Evolutionary conservation across 345 rosid species (phyloP).

Genomic region (Camelina sativa): DNA sequence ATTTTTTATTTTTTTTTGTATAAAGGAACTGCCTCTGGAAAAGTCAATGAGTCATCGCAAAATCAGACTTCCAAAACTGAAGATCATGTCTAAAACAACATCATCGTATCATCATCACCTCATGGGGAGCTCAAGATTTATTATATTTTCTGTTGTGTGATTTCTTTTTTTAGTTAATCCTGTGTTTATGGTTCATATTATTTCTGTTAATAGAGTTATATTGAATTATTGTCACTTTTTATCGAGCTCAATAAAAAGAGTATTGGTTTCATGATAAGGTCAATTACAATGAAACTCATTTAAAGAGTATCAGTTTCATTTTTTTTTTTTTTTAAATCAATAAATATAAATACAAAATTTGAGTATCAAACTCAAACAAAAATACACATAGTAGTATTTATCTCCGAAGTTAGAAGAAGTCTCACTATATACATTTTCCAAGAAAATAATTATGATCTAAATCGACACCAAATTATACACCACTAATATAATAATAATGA

Average conservation of each 20-base stretch:
- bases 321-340: too few relatives aligned
- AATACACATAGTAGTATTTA: background rate
- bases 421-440: background rate
- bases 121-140: background rate
- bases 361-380: background rate
- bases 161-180: background rate
- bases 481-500: background rate
- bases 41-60: background rate
- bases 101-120: background rate
- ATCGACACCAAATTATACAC: background rate
- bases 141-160: background rate
- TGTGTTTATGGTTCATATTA: background rate
- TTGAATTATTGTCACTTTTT: background rate
- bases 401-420: background rate
- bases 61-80: constrained; percentile 22
- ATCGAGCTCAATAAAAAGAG: background rate
- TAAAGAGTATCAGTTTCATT: background rate
- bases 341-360: too few relatives aligned
- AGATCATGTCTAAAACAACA: constrained; percentile 13
- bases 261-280: background rate
- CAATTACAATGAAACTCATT: background rate
- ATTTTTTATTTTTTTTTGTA: background rate
- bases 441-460: background rate
- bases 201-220: too few relatives aligned
- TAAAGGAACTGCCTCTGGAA: background rate